A percentile compares a stretch with the other conserved stretches of the same genome.
Evolutionary conservation across 148 eudicot species (phyloP).

Genomic region (Rheum nobile): DNA sequence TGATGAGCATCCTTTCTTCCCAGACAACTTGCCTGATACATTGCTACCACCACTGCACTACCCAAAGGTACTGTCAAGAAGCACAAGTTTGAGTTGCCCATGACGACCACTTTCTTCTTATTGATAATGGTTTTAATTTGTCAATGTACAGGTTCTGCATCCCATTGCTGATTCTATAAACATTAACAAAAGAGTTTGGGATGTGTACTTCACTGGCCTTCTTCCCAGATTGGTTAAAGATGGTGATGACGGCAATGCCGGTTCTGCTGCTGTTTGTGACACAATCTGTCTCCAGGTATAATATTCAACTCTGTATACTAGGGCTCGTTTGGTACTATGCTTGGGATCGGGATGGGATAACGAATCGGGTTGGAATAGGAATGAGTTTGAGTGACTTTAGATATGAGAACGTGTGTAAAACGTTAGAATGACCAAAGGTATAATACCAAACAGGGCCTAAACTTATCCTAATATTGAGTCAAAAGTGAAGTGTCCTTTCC

Average conservation of each 20-base stretch:
- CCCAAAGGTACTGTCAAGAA: constrained; percentile 45
- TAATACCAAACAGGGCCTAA: too few relatives aligned
- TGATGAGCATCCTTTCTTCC: constrained; percentile 93
- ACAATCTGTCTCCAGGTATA: constrained; percentile 79
- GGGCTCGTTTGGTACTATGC: too few relatives aligned
- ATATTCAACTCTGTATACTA: too few relatives aligned
- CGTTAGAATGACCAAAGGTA: too few relatives aligned
- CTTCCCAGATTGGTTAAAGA: constrained; percentile 71
- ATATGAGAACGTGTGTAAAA: too few relatives aligned
- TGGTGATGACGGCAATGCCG: constrained; percentile 82
- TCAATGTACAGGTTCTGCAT: constrained; percentile 53
- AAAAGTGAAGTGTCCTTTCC: too few relatives aligned
- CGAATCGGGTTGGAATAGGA: too few relatives aligned
- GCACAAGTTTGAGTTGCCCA: neutral
- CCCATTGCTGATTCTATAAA: constrained; percentile 43
- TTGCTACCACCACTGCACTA: constrained; percentile 71
- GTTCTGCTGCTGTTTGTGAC: constrained; percentile 74
- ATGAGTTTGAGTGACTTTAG: too few relatives aligned
- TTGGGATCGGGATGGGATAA: too few relatives aligned
- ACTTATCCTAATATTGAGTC: too few relatives aligned
- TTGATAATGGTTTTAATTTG: neutral
- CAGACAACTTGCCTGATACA: constrained; percentile 63
- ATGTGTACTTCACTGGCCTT: constrained; percentile 63
- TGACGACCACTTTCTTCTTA: neutral
- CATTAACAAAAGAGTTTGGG: constrained; percentile 68